Percentiles rank a stretch among this genome's conserved stretches.
Conservation (phyloP, 331 rosid genomes). For the Pyracantha coccinea region DNA sequence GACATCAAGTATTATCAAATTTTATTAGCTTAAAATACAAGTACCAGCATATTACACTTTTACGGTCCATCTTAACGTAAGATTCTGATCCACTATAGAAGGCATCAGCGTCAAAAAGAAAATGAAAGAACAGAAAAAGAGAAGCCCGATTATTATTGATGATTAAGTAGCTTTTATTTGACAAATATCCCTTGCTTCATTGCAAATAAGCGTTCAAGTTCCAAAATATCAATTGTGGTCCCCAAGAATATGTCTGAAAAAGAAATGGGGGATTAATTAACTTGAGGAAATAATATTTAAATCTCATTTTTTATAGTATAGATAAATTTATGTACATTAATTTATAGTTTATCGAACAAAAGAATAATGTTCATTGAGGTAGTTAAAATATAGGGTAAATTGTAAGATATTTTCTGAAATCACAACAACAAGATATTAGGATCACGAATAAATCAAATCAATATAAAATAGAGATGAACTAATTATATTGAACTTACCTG, state of each 20-base stretch:
- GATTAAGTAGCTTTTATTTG: not conserved
- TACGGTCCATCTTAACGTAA: not conserved
- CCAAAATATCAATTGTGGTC: not conserved
- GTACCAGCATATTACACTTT: constrained; percentile 1
- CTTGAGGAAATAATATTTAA: not conserved
- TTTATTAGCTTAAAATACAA: not conserved
- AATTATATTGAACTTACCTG: not conserved
- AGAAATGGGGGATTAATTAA: not conserved
- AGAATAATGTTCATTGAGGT: too few relatives aligned
- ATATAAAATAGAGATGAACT: not conserved
- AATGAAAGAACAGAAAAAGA: not conserved
- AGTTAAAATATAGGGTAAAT: too few relatives aligned
- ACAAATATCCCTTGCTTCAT: not conserved
- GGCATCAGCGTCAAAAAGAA: not conserved
- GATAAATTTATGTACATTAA: too few relatives aligned
- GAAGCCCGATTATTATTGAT: not conserved
- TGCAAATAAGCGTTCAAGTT: not conserved
- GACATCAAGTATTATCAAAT: not conserved
- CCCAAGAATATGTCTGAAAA: not conserved
- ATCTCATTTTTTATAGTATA: too few relatives aligned
- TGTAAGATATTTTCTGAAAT: not conserved
- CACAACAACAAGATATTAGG: too few relatives aligned
- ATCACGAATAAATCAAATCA: too few relatives aligned
- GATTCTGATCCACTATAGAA: not conserved
- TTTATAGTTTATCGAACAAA: too few relatives aligned